Evolutionary conservation across 176 grass and related monocot genomes (phyloP).

Genomic region (Avena eriantha): DNA sequence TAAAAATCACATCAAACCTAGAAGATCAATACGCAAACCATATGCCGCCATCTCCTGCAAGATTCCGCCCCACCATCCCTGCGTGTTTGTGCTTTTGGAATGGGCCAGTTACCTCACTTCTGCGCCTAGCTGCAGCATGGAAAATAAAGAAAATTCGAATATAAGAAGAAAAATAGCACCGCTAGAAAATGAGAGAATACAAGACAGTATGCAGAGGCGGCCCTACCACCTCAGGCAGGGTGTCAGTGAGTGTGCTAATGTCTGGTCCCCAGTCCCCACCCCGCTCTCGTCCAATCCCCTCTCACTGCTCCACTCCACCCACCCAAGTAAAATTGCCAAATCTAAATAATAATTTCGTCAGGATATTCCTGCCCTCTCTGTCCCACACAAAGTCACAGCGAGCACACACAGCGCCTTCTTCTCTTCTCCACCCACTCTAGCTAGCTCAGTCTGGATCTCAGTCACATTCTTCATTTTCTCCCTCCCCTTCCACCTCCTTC

Average conservation of each 20-base stretch:
- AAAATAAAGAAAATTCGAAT: background rate
- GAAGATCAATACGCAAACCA: no score
- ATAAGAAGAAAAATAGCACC: background rate
- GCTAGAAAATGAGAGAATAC: slow-evolving; percentile 8
- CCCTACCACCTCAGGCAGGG: slow-evolving; percentile 28
- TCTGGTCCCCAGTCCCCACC: slow-evolving; percentile 29
- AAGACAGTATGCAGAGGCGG: background rate
- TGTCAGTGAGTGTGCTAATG: slow-evolving; percentile 51
- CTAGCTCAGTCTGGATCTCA: slow-evolving; percentile 56
- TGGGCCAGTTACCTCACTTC: no score
- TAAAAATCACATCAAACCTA: no score
- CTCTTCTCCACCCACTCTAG: slow-evolving; percentile 48
- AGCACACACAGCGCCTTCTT: background rate
- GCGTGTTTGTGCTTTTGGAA: no score
- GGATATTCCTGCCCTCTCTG: slow-evolving; percentile 48
- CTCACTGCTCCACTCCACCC: background rate
- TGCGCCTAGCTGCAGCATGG: no score
- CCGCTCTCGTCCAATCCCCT: slow-evolving; percentile 30
- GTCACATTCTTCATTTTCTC: slow-evolving; percentile 38
- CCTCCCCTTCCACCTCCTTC: background rate
- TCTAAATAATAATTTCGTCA: slow-evolving; percentile 41
- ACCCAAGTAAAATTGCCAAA: slow-evolving; percentile 10
- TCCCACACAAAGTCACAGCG: background rate
- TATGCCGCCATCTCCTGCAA: no score
- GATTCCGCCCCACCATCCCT: no score